A percentile compares a stretch with the other conserved stretches of the same genome.
Evolutionary conservation across 176 grass and related monocot genomes (phyloP).

Genomic region (Oropetium thomaeum): DNA sequence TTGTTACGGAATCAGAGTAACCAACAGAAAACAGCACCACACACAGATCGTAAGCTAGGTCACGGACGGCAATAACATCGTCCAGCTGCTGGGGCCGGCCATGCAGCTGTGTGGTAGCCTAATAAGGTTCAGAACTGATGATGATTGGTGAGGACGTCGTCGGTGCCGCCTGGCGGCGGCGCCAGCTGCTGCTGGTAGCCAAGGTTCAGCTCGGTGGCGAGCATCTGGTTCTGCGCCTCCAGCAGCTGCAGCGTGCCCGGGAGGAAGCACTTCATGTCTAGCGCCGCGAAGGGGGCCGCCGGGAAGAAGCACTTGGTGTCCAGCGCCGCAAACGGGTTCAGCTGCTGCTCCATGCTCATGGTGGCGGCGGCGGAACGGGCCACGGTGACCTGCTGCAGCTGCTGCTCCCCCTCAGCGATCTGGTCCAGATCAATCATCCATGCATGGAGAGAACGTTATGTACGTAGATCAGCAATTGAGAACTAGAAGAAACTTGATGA

Average conservation of each 20-base stretch:
- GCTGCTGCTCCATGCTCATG: conserved; percentile 21
- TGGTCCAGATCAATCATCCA: conserved; percentile 30
- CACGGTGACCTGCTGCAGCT: conserved; percentile 48
- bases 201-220: conserved; percentile 53
- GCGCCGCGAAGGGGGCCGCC: conserved; percentile 20
- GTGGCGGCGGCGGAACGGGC: conserved; percentile 22
- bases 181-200: conserved; percentile 46
- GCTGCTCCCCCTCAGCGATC: conserved; percentile 51
- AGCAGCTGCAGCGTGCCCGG: conserved; percentile 23
- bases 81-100: background rate
- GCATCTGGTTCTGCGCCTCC: conserved; percentile 29
- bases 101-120: too few relatives aligned
- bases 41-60: conserved; percentile 11
- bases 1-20: background rate
- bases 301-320: conserved; percentile 59
- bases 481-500: background rate
- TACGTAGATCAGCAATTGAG: background rate
- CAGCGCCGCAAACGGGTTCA: conserved; percentile 31
- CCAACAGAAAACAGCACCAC: conserved; percentile 7
- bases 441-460: background rate
- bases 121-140: conserved; percentile 33
- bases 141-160: background rate
- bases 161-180: background rate
- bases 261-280: conserved; percentile 64
- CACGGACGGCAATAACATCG: background rate